Evolutionary conservation across 1,139 yeast species (phyloP), one percentile per base, ranked within the genome.

Genomic region (Scheffersomyces illinoinensis): DNA sequence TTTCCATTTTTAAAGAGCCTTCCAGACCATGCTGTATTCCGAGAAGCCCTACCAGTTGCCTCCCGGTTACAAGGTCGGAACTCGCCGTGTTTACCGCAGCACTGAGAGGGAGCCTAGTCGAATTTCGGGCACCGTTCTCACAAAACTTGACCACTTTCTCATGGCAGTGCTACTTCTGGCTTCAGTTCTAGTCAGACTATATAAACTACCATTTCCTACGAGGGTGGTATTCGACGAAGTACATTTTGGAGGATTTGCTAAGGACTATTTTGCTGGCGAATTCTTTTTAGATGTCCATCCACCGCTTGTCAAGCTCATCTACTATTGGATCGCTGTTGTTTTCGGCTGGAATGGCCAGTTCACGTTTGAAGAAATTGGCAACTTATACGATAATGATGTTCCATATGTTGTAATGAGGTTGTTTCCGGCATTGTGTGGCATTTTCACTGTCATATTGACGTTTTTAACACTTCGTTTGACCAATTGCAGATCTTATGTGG

Each of bases 281-380:
- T 88, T 85, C 64, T 88, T 85, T 66, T 68, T 87, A 19, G 90
- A 85, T 62, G 78, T 81, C 2, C 85, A 87, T 58, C 93, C 93
- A 0, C 93, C 93, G 2, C 73, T 89, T 52, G 82, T 77, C 5
- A 78, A 84, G 53, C 65, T 89, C 59, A 58, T 86, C 1, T 86
- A 79, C 66, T 77, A 79, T 54, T 72, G 75, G 63, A 62, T 85
- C 12, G 81, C 85, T 0, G 64, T 71, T 23, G 18, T 76, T 2
- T 68, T 71, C 24, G 82, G 84, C 1, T 86, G 84, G 73, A 71
- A 79, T 60, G 89, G 87, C 0, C 64, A 71, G 12, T 79, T 78
- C 60, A 70, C 60, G 59, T 76, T 75, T 60, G 63, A 57, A 33
- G 62, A 65, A 5, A 73, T 78, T 47, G 84, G 83, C 18, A 75